phyloP scores from a whole-genome alignment of 1,139 yeast species.

The Taiozyma onychis region DNA sequence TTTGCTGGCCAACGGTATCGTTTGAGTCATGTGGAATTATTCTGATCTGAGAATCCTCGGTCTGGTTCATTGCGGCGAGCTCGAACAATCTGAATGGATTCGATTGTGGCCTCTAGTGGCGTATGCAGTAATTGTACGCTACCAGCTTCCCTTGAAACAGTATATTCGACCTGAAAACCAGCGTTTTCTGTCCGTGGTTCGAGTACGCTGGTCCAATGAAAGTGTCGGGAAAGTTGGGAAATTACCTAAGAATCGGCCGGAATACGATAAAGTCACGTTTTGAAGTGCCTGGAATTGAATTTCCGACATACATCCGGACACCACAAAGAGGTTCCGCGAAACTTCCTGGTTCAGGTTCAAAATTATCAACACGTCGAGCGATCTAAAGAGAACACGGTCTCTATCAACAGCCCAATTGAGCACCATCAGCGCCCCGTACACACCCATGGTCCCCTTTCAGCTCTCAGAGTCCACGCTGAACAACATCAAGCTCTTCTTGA shows the following conservation, averaged over 20 bases:
- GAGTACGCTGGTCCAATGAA: neutral
- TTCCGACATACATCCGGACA: neutral
- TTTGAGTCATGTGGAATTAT: neutral
- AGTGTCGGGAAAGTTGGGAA: neutral
- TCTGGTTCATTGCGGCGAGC: neutral
- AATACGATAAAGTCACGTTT: neutral
- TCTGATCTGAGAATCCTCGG: neutral
- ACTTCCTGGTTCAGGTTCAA: neutral
- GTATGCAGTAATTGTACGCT: neutral
- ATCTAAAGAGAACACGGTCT: neutral
- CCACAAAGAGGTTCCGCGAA: neutral
- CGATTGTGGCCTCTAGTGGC: neutral
- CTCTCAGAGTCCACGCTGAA: slow-evolving; percentile 19
- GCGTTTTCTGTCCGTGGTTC: neutral
- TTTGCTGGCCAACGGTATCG: neutral
- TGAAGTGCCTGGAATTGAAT: neutral
- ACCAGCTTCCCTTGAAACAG: neutral
- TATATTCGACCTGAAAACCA: no score
- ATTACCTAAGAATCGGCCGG: neutral
- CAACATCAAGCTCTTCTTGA: slow-evolving; percentile 35
- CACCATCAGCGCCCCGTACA: neutral
- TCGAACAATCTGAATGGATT: neutral
- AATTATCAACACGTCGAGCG: neutral
- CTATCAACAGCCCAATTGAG: neutral
- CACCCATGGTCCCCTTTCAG: slow-evolving; percentile 7